phyloP scores from a whole-genome alignment of 257 asterid species.

The Solanum chmielewskii region DNA sequence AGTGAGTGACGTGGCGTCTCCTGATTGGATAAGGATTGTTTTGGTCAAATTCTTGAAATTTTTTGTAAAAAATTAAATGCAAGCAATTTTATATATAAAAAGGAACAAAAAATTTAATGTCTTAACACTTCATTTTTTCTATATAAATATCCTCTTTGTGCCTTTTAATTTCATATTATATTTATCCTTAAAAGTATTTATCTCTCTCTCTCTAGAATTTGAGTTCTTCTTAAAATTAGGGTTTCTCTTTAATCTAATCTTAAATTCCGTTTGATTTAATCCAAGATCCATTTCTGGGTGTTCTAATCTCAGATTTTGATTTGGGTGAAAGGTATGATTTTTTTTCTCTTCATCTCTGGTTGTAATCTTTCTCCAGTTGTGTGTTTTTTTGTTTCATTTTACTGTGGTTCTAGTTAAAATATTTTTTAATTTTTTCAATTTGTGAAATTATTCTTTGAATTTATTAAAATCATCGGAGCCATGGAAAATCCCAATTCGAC shows the following conservation, averaged over 20 bases:
- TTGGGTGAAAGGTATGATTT: background rate
- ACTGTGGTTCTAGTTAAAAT: background rate
- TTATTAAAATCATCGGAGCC: background rate
- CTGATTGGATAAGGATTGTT: background rate
- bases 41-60: background rate
- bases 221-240: background rate
- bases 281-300: background rate
- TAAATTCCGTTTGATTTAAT: too few relatives aligned
- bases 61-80: background rate
- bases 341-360: background rate
- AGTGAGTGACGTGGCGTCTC: background rate
- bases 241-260: background rate
- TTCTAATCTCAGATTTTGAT: background rate
- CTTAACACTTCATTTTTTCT: background rate
- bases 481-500: conserved; percentile 38
- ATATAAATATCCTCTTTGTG: background rate
- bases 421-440: background rate
- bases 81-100: background rate
- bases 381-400: background rate
- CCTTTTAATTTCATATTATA: background rate
- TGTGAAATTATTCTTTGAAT: background rate
- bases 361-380: background rate
- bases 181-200: background rate
- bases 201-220: background rate
- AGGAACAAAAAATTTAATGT: too few relatives aligned